Evolutionary conservation across 1,284 basidiomycete species (phyloP), one percentile per base, ranked within the genome.

Genomic region (Ceratobasidium papillatum): DNA sequence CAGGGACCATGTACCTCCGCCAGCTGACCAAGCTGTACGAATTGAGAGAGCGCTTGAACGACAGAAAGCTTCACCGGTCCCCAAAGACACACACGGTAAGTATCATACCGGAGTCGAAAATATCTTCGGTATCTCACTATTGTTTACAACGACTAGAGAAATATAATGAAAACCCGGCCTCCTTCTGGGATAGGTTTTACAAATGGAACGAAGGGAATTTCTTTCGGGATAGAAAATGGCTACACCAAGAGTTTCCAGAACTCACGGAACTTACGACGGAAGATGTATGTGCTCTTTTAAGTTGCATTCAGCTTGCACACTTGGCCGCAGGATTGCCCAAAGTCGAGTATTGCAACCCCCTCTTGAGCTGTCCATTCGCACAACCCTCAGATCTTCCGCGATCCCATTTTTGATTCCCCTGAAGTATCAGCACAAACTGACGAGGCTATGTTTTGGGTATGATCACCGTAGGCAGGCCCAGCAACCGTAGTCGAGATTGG

Each of bases 181-280:
- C 78, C 12, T 86, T 83, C 79, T 96, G 95, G 95, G 92, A 98
- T 81, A 90, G 90, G 64, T 98, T 98, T 79, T 98, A 98, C 85
- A 91, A 91, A 78, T 86, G 86, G 76, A 95, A 96, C 79, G 86
- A 90, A 49, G 86, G 83, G 79, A 95, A 94, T 77, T 98, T 98
- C 84, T 98, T 98, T 85, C 91, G 93, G 62, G 91, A 98, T 82
- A 86, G 96, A 68, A 93, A 94, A 84, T 98, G 96, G 95, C 85
- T 98, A n/a, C 89, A 93, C 78, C 90, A 94, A 45, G 96, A 98
- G 82, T 98, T 98, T 79, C 93, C 93, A 0, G 94, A 96, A 80
- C 86, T 98, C 22, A 85, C 92, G 27, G 85, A 86, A 25, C 91
- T 91, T 11, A 87, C 91, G 12, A 85, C 90, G 78, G 82, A 87